Evolutionary conservation across 352 stramenopile species (phyloP).

Genomic region (Phytophthora cryptogea): DNA sequence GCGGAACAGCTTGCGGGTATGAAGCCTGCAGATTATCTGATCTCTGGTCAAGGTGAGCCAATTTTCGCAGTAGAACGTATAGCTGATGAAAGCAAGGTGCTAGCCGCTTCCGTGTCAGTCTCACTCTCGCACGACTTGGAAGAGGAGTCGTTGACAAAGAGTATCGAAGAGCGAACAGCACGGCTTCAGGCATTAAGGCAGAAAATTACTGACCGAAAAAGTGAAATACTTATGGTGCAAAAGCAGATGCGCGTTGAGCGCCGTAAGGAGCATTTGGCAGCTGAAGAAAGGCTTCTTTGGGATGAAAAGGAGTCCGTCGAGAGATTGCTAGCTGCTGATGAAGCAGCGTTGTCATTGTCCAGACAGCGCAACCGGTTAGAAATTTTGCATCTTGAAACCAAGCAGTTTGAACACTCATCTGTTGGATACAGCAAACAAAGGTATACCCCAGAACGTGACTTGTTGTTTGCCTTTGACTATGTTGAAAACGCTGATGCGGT

Average conservation of each 20-base stretch:
- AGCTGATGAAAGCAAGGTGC: conserved; percentile 8
- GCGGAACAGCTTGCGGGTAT: conserved; percentile 7
- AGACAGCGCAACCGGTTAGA: conserved; percentile 60
- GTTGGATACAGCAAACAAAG: not conserved
- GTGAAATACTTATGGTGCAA: conserved; percentile 46
- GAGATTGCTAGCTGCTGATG: conserved; percentile 39
- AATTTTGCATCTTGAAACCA: conserved; percentile 42
- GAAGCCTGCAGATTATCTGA: not conserved
- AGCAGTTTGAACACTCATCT: conserved; percentile 20
- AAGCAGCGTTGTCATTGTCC: conserved; percentile 42
- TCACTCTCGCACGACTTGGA: conserved; percentile 34
- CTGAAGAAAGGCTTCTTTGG: conserved; percentile 51
- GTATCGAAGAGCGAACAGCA: conserved; percentile 64
- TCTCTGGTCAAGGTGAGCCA: not conserved
- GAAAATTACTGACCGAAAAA: conserved; percentile 47
- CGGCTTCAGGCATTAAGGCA: conserved; percentile 52
- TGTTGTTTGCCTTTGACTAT: conserved; percentile 43
- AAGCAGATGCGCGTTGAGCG: conserved; percentile 57
- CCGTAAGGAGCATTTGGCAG: conserved; percentile 45
- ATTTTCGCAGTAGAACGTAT: not conserved
- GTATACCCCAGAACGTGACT: conserved; percentile 16
- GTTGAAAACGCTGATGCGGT: conserved; percentile 25
- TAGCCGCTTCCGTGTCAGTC: conserved; percentile 14
- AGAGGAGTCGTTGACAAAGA: conserved; percentile 56
- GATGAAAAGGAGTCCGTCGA: conserved; percentile 56